Evolutionary conservation across 805 yeast species (phyloP), one percentile per base, ranked within the genome.

Genomic region (Kodamaea kaohsiungensis): DNA sequence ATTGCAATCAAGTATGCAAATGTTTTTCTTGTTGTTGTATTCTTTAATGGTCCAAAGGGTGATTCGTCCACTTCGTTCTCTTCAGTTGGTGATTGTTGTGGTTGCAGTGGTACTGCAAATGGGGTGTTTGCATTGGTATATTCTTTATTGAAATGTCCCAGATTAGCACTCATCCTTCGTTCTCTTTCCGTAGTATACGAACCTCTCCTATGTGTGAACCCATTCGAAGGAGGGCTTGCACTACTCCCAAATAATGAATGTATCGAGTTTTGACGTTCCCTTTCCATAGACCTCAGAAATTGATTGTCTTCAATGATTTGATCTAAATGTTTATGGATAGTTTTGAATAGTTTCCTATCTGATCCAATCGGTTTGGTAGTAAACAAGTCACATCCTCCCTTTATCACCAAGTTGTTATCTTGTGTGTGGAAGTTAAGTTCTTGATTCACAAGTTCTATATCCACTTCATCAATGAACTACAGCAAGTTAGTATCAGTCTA

Each of bases 291-390:
- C 46, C 71, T 68, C 5, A 77, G 71, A 15, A 74, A 62, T 56
- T 76, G 77, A 53, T 75, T 74, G 56, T 78, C 82, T 57, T 77
- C 77, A 49, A 78, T 63, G 19, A 76, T 71, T 52, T 76, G 80
- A 56, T 87, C 88, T 54, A 90, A 78, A 64, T 89, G 93, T 60
- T 87, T 84, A 66, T 91, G 98, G 43, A 95, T 85, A 0, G 92
- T 85, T 69, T 91, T 90, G 76, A 89, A 91, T 27, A 93, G 80
- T 70, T 92, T 92, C 61, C 91, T 81, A 70, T 95, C 99, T 1
- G 93, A 81, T 1, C 95, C 90, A 19, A 92, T 90, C 1, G 97
- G 91, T 65, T 93, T 95, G 1, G 99, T 95, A 1, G 98, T 89
- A 65, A 91, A 95, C 48, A 95, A 79, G 66, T 95, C 99, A 67